These are phyloP conservation scores for Neoboletus brunneissimus DNA, from an alignment of 768 basidiomycete genomes.

Conservation along the genomic window DNA sequence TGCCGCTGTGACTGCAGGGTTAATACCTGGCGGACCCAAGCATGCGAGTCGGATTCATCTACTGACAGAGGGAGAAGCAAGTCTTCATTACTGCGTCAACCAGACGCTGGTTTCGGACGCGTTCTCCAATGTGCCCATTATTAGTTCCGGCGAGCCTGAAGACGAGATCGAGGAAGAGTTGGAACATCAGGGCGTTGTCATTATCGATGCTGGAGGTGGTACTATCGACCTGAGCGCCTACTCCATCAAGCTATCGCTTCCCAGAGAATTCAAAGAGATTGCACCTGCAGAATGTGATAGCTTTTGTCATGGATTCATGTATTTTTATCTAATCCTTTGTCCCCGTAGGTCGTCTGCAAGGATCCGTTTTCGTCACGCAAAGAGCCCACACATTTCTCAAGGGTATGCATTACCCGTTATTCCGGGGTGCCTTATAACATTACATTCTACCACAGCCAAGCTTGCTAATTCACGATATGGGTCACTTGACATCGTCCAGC, in stretches of 20 bases:
- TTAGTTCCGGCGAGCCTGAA: not conserved
- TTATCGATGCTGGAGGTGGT: slow-evolving; percentile 46
- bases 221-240: slow-evolving; percentile 40
- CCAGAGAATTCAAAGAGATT: slow-evolving; percentile 34
- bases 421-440: not conserved
- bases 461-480: slow-evolving; percentile 31
- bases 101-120: slow-evolving; percentile 38
- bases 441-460: slow-evolving; percentile 17
- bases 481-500: slow-evolving; percentile 27
- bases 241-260: slow-evolving; percentile 20
- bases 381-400: slow-evolving; percentile 28
- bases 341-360: slow-evolving; percentile 35
- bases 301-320: not conserved
- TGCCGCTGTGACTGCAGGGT: slow-evolving; percentile 23
- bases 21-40: slow-evolving; percentile 16
- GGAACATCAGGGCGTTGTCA: slow-evolving; percentile 37
- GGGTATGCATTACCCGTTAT: slow-evolving; percentile 14
- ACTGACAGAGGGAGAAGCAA: slow-evolving; percentile 29
- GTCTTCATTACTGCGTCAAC: slow-evolving; percentile 38
- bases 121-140: slow-evolving; percentile 34
- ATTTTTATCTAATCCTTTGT: not conserved
- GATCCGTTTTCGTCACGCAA: slow-evolving; percentile 36
- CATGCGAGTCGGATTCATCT: slow-evolving; percentile 22
- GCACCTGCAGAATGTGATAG: slow-evolving; percentile 31
- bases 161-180: slow-evolving; percentile 1